Conservation (phyloP, 163 green algal species). For the Scenedesmus sp. region DNA sequence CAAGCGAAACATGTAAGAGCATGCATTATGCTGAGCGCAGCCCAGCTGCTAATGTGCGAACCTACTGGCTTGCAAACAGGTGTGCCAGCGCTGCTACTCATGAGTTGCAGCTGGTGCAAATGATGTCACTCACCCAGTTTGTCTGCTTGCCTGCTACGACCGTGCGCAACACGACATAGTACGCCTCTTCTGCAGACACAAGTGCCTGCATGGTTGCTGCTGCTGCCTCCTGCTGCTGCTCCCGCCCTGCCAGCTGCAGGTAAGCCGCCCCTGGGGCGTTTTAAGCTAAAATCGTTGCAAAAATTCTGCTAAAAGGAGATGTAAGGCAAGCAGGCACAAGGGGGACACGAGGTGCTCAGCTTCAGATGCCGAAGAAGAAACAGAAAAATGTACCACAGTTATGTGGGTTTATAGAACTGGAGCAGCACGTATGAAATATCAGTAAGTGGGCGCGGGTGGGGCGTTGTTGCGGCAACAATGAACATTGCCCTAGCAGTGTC, state of each 20-base stretch:
- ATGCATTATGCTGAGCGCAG: background rate
- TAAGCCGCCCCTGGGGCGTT: background rate
- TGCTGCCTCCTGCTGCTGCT: slow-evolving; percentile 15
- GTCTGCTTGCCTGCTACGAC: slow-evolving; percentile 48
- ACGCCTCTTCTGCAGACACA: slow-evolving; percentile 36
- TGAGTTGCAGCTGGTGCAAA: background rate
- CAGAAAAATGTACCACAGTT: no score
- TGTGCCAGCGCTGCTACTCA: background rate
- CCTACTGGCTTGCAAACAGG: background rate
- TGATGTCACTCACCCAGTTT: slow-evolving; percentile 25
- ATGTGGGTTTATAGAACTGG: no score
- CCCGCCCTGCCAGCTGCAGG: background rate
- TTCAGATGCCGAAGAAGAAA: background rate
- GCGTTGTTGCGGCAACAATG: no score
- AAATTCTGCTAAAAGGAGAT: background rate
- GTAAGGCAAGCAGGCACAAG: background rate
- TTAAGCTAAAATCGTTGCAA: background rate
- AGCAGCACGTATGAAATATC: no score
- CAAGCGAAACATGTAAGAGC: background rate
- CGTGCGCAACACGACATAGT: slow-evolving; percentile 49
- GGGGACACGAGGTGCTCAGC: background rate
- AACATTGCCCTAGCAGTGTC: background rate
- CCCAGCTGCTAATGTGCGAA: background rate
- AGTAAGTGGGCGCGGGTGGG: background rate
- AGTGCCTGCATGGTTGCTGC: slow-evolving; percentile 3